phyloP scores from a whole-genome alignment of 306 rosid genomes.

The Amphicarpaea edgeworthii region DNA sequence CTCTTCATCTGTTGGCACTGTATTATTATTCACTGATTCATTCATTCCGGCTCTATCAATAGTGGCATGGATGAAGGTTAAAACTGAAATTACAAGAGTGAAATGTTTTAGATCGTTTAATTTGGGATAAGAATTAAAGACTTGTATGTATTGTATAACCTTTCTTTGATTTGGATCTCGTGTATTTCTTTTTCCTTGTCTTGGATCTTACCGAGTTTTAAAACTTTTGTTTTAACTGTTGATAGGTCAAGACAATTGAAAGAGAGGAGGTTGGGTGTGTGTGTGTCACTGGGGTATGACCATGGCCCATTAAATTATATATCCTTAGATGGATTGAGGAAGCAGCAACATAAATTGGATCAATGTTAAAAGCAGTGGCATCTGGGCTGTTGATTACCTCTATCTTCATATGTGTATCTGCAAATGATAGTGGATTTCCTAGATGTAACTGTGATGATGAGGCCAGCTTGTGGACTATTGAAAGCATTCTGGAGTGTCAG shows the following conservation, averaged over 20 bases:
- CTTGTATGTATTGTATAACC: constrained; percentile 17
- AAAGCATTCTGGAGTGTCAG: constrained; percentile 91
- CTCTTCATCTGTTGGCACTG: constrained; percentile 54
- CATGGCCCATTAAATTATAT: constrained; percentile 45
- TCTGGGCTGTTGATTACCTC: constrained; percentile 68
- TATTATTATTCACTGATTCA: constrained; percentile 59
- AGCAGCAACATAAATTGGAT: constrained; percentile 54
- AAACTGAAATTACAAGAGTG: constrained; percentile 35
- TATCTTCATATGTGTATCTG: constrained; percentile 63
- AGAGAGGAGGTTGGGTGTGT: constrained; percentile 48
- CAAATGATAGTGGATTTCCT: constrained; percentile 65
- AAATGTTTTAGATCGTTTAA: constrained; percentile 40
- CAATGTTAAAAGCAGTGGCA: constrained; percentile 91
- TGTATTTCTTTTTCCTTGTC: constrained; percentile 30
- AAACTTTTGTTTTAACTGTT: constrained; percentile 31
- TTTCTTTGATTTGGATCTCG: constrained; percentile 48
- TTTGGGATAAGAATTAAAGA: constrained; percentile 20
- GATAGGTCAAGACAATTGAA: constrained; percentile 65
- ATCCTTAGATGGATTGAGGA: constrained; percentile 77
- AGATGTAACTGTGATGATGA: constrained; percentile 98
- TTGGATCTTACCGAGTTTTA: constrained; percentile 49
- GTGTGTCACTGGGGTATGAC: constrained; percentile 41
- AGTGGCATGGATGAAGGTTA: constrained; percentile 37
- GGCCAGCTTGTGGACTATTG: constrained; percentile 85
- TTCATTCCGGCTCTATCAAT: neutral